phyloP scores from a whole-genome alignment of 257 asterid genomes.

The Handroanthus guayacan region DNA sequence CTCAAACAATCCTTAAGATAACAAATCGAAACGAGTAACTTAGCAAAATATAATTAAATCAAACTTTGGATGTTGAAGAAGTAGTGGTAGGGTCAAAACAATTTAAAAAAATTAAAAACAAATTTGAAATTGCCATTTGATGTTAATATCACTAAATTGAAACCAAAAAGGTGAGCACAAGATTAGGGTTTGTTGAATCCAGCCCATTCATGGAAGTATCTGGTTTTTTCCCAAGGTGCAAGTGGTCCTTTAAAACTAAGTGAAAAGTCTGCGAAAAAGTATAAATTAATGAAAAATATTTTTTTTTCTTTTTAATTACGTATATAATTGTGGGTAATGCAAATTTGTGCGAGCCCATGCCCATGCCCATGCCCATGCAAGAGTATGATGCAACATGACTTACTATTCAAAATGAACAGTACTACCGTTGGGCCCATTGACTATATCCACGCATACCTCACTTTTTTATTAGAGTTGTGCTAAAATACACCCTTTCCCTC shows the following conservation, averaged over 20 bases:
- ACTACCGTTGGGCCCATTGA: constrained; percentile 5
- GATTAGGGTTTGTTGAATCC: constrained; percentile 27
- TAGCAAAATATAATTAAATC: background rate
- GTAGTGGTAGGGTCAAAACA: constrained; percentile 35
- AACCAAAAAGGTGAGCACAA: background rate
- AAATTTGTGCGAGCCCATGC: constrained; percentile 4
- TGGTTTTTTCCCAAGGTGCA: constrained; percentile 26
- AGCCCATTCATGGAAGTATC: constrained; percentile 35
- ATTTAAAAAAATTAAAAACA: background rate
- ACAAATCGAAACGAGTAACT: background rate
- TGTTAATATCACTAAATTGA: constrained; percentile 3
- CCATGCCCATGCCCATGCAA: constrained; percentile 39
- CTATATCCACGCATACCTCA: constrained; percentile 16
- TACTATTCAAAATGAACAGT: constrained; percentile 8
- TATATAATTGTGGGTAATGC: constrained; percentile 21
- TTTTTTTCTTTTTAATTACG: background rate
- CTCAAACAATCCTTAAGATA: constrained; percentile 24
- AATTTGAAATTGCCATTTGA: background rate
- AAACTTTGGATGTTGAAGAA: background rate
- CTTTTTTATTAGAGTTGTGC: constrained; percentile 1
- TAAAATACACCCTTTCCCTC: background rate
- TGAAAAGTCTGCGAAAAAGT: background rate
- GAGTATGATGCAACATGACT: constrained; percentile 12
- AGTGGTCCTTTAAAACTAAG: constrained; percentile 28
- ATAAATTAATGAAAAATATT: background rate